These are phyloP conservation scores for Rosa chinensis DNA, from an alignment of 306 rosid genomes.

Conservation along the genomic window DNA sequence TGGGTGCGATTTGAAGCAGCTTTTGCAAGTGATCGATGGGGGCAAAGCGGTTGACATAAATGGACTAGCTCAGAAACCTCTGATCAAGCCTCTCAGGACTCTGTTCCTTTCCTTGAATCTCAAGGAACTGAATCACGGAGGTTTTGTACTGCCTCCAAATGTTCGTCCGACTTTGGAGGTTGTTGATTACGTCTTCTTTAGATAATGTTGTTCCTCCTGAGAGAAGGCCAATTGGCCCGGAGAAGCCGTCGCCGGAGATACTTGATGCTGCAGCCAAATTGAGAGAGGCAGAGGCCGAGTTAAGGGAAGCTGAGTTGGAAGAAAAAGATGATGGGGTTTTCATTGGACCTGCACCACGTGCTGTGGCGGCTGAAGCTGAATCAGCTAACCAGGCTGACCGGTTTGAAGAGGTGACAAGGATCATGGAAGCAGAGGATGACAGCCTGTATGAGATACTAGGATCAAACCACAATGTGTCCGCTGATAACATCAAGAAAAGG, in stretches of 20 bases:
- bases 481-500: conserved; percentile 77
- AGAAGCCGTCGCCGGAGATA: conserved; percentile 88
- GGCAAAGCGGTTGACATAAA: conserved; percentile 94
- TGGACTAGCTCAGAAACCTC: conserved; percentile 63
- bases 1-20: conserved; percentile 69
- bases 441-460: conserved; percentile 76
- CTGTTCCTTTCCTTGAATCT: conserved; percentile 62
- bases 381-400: conserved; percentile 89
- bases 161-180: conserved; percentile 66
- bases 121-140: conserved; percentile 53
- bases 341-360: conserved; percentile 86
- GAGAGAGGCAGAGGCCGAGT: conserved; percentile 80
- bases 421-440: conserved; percentile 66
- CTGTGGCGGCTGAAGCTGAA: conserved; percentile 69
- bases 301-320: conserved; percentile 73
- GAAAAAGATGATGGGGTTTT: conserved; percentile 55
- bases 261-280: conserved; percentile 91
- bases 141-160: conserved; percentile 59
- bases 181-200: conserved; percentile 38
- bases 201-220: conserved; percentile 48
- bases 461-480: conserved; percentile 61
- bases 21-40: conserved; percentile 76
- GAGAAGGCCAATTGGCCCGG: conserved; percentile 78
- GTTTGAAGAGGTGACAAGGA: conserved; percentile 93
- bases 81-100: conserved; percentile 62